These are phyloP conservation scores for Zychaea mexicana DNA, from an alignment of 371 early-diverging fungal species.

Conservation along the genomic window DNA sequence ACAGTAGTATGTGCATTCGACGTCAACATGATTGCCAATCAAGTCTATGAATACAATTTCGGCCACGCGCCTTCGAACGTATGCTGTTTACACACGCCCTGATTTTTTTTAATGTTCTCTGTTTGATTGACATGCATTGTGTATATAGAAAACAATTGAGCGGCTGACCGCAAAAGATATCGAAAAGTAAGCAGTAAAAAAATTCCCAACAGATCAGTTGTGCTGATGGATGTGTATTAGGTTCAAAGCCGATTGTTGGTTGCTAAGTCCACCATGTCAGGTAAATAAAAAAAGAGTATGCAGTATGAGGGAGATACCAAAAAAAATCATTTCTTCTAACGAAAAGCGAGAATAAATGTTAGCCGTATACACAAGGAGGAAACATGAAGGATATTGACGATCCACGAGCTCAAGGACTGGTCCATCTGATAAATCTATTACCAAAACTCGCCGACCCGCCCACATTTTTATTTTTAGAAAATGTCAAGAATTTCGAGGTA, in stretches of 20 bases:
- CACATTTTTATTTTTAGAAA: constrained; percentile 67
- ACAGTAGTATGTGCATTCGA: constrained; percentile 66
- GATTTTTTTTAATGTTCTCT: not conserved
- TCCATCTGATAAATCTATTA: constrained; percentile 64
- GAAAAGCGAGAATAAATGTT: not conserved
- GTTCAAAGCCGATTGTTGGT: constrained; percentile 73
- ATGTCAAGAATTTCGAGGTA: constrained; percentile 80
- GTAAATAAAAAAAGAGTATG: constrained; percentile 9
- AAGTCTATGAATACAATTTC: constrained; percentile 69
- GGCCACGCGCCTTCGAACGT: constrained; percentile 55
- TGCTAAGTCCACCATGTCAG: constrained; percentile 88
- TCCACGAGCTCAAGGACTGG: constrained; percentile 64
- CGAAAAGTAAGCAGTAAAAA: constrained; percentile 42
- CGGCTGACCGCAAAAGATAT: constrained; percentile 59
- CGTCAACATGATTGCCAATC: constrained; percentile 74
- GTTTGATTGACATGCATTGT: not conserved
- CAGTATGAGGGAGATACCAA: not conserved
- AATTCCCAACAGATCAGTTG: not conserved
- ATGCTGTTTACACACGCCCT: not conserved
- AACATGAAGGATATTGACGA: constrained; percentile 67
- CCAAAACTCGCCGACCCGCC: constrained; percentile 53
- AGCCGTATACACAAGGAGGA: constrained; percentile 76
- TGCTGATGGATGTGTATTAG: constrained; percentile 14
- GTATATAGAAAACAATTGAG: constrained; percentile 63
- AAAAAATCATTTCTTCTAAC: not conserved